Percentiles rank a stretch among this genome's conserved stretches.
These are phyloP conservation scores for Leccinellum rugosiceps DNA, from an alignment of 768 basidiomycete species.

Conservation along the genomic window DNA sequence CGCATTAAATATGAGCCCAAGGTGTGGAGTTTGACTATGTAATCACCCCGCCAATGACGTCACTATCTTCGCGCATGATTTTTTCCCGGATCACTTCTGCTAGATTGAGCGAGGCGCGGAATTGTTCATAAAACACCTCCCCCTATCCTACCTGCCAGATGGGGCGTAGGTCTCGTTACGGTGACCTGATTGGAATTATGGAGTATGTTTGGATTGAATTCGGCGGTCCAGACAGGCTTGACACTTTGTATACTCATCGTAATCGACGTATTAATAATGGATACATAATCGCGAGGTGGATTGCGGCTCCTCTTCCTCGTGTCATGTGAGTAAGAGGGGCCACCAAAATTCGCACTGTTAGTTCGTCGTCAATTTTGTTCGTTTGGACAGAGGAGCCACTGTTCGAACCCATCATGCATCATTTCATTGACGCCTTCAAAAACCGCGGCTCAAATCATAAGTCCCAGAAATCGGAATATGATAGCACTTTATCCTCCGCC, in stretches of 20 bases:
- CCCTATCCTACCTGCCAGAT: not conserved
- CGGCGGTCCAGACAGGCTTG: too few relatives aligned
- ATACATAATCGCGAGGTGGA: too few relatives aligned
- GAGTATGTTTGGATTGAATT: conserved; percentile 2
- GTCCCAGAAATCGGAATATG: not conserved
- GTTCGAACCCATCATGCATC: not conserved
- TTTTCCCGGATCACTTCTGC: too few relatives aligned
- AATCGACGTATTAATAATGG: too few relatives aligned
- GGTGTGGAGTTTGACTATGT: not conserved
- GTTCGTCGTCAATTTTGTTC: not conserved
- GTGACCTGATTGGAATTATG: not conserved
- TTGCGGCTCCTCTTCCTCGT: not conserved
- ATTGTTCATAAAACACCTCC: too few relatives aligned
- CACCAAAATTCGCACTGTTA: not conserved
- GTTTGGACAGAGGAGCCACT: not conserved
- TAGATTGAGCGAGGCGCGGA: too few relatives aligned
- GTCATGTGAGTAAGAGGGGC: not conserved
- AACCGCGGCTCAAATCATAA: not conserved
- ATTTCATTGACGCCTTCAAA: not conserved
- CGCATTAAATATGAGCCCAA: not conserved
- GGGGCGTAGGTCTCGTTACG: not conserved
- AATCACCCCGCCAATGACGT: not conserved
- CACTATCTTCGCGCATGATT: not conserved
- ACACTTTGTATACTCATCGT: too few relatives aligned
- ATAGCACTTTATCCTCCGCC: not conserved